Conservation (phyloP, 306 rosid species). For the Rubus idaeus region DNA sequence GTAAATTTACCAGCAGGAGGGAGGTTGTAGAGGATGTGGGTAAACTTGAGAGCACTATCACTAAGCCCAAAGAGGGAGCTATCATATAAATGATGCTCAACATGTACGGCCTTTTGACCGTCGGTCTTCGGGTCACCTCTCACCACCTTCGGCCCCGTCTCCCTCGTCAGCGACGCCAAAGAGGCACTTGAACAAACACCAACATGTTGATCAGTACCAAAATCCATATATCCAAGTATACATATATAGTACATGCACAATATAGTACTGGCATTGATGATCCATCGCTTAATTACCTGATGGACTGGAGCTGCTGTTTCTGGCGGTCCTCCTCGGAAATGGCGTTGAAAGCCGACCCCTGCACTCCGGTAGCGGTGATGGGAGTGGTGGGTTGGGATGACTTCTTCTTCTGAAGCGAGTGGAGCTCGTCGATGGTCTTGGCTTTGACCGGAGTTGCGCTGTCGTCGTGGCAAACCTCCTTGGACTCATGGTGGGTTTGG, state of each 20-base stretch:
- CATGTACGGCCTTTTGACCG: slow-evolving; percentile 30
- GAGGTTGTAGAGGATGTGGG: slow-evolving; percentile 88
- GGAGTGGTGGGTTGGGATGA: slow-evolving; percentile 73
- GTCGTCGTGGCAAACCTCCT: slow-evolving; percentile 72
- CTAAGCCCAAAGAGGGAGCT: slow-evolving; percentile 66
- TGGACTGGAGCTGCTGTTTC: slow-evolving; percentile 71
- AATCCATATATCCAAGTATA: no score
- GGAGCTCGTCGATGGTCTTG: slow-evolving; percentile 78
- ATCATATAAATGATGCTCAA: slow-evolving; percentile 31
- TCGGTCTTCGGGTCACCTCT: slow-evolving; percentile 70
- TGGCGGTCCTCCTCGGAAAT: slow-evolving; percentile 64
- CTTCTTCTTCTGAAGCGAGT: slow-evolving; percentile 73
- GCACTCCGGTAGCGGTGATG: slow-evolving; percentile 30
- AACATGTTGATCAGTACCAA: neutral
- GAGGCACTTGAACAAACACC: slow-evolving; percentile 59
- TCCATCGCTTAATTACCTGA: slow-evolving; percentile 41
- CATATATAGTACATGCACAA: no score
- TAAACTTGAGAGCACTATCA: slow-evolving; percentile 83
- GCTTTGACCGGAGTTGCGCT: slow-evolving; percentile 68
- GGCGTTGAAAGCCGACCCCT: slow-evolving; percentile 34
- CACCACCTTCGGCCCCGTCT: slow-evolving; percentile 87
- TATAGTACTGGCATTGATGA: no score
- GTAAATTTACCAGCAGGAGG: slow-evolving; percentile 73
- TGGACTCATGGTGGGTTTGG: slow-evolving; percentile 38
- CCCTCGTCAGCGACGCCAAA: slow-evolving; percentile 85